Evolutionary conservation across 2,329 filamentous ascomycete genomes (phyloP).

Genomic region (Hypoxylon rubiginosum): DNA sequence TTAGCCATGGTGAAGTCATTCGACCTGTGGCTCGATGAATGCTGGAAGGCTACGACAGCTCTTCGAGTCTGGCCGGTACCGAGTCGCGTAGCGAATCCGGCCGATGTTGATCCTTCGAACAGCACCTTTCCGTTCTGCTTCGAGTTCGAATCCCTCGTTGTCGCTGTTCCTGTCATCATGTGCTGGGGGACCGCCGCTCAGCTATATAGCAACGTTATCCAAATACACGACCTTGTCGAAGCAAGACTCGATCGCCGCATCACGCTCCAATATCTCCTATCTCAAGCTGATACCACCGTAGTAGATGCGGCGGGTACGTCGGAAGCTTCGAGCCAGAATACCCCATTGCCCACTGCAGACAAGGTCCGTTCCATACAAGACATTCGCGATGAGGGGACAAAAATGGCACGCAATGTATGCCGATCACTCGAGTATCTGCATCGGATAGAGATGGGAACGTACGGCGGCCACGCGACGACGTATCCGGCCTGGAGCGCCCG

Average conservation of each 20-base stretch:
- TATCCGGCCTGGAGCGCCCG: slow-evolving; percentile 42
- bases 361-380: slow-evolving; percentile 29
- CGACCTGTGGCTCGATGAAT: slow-evolving; percentile 34
- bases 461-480: slow-evolving; percentile 36
- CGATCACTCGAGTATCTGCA: slow-evolving; percentile 42
- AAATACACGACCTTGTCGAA: slow-evolving; percentile 35
- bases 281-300: slow-evolving; percentile 7
- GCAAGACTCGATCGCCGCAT: slow-evolving; percentile 29
- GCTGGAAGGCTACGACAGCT: slow-evolving; percentile 27
- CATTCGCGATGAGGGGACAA: slow-evolving; percentile 33
- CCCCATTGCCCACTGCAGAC: background rate
- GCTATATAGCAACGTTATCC: slow-evolving; percentile 41
- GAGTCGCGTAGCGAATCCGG: slow-evolving; percentile 32
- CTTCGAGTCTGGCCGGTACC: slow-evolving; percentile 35
- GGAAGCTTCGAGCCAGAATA: background rate
- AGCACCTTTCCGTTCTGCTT: slow-evolving; percentile 38
- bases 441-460: slow-evolving; percentile 42
- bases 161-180: slow-evolving; percentile 31
- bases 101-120: slow-evolving; percentile 25
- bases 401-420: slow-evolving; percentile 38
- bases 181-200: slow-evolving; percentile 38
- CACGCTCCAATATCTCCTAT: slow-evolving; percentile 23
- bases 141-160: slow-evolving; percentile 37
- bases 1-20: slow-evolving; percentile 28
- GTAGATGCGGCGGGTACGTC: background rate